These are phyloP conservation scores for Achaetomium macrosporum DNA, from an alignment of 2,329 filamentous ascomycete species.

Conservation along the genomic window DNA sequence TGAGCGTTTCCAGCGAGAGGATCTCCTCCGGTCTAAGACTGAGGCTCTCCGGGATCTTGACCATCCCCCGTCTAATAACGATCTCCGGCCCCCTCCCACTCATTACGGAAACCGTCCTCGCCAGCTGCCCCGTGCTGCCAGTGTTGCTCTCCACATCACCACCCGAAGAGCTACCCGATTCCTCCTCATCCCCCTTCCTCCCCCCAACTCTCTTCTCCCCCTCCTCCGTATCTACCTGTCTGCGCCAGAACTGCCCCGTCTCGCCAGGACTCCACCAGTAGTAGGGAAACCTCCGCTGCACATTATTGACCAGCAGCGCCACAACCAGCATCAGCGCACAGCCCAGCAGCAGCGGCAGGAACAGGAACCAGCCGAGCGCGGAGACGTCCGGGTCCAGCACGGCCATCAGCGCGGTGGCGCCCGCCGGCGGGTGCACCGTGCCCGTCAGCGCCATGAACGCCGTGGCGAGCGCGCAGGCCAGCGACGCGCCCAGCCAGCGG, in stretches of 20 bases:
- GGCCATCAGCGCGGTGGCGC: constrained; percentile 66
- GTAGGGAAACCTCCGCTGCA: constrained; percentile 58
- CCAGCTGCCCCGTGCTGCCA: background rate
- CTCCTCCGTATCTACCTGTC: too few species aligned
- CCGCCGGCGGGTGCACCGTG: constrained; percentile 68
- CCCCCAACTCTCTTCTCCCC: background rate
- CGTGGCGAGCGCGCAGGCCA: constrained; percentile 59
- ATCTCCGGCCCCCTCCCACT: constrained; percentile 7
- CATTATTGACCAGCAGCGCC: constrained; percentile 63
- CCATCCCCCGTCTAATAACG: constrained; percentile 12
- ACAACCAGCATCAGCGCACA: constrained; percentile 54
- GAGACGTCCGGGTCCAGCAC: constrained; percentile 51
- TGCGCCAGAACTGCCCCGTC: constrained; percentile 24
- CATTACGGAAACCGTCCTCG: constrained; percentile 2
- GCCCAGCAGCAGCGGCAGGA: constrained; percentile 58
- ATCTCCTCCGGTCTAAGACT: constrained; percentile 20
- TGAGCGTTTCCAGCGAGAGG: constrained; percentile 19
- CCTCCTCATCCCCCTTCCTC: background rate
- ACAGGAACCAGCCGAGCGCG: constrained; percentile 60
- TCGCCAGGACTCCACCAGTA: constrained; percentile 62
- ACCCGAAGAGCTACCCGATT: background rate
- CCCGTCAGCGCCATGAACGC: constrained; percentile 63
- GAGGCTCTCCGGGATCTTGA: constrained; percentile 18
- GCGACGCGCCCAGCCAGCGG: constrained; percentile 58
- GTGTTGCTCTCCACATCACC: constrained; percentile 1